Evolutionary conservation across 768 basidiomycete species (phyloP).

Genomic region (Leccinum variicolor): DNA sequence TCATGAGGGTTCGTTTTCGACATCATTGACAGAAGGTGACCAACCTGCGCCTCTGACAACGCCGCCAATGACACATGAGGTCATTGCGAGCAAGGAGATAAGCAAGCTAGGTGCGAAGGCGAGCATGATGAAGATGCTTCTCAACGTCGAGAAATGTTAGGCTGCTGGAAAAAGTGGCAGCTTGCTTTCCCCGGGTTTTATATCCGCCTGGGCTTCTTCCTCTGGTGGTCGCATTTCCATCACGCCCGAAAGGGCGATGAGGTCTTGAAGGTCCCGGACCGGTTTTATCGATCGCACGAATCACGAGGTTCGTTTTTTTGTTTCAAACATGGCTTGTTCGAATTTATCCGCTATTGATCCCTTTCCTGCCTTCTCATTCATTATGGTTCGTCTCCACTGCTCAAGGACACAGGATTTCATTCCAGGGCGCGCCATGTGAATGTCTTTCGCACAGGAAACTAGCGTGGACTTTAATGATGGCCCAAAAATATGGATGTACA

Average conservation of each 20-base stretch:
- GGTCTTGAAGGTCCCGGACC: neutral
- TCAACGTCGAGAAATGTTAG: neutral
- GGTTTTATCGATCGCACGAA: neutral
- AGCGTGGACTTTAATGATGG: neutral
- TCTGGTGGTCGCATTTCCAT: neutral
- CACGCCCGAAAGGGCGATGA: neutral
- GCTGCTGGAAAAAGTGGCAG: neutral
- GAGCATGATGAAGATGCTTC: slow-evolving; percentile 6
- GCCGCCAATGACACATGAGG: slow-evolving; percentile 6
- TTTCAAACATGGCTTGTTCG: neutral
- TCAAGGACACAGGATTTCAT: slow-evolving; percentile 4
- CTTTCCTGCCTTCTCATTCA: neutral
- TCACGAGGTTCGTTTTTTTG: neutral
- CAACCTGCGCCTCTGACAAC: slow-evolving; percentile 8
- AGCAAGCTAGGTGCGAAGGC: slow-evolving; percentile 7
- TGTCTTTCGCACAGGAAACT: neutral
- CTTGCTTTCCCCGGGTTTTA: slow-evolving; percentile 7
- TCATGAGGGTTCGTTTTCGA: neutral
- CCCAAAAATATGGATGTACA: slow-evolving; percentile 4
- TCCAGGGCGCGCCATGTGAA: neutral
- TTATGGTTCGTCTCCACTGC: neutral
- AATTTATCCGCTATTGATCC: neutral
- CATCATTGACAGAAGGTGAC: neutral
- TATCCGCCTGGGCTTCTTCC: neutral
- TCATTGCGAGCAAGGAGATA: slow-evolving; percentile 11